Evolutionary conservation across 768 basidiomycete genomes (phyloP).

Genomic region (Kwoniella bestiolae): DNA sequence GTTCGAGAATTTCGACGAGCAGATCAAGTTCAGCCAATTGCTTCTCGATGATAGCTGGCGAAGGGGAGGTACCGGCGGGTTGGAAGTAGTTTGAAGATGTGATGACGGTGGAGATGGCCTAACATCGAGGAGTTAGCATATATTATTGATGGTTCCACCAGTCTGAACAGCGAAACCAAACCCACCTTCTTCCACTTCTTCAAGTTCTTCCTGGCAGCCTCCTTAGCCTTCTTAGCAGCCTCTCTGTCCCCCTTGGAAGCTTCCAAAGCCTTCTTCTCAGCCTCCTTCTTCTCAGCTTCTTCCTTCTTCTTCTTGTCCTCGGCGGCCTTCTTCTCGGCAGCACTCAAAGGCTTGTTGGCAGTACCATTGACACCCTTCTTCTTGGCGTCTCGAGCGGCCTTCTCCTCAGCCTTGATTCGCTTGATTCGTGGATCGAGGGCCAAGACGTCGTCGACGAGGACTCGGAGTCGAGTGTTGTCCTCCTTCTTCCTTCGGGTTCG

Average conservation of each 20-base stretch:
- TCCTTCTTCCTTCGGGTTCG: slow-evolving; percentile 96
- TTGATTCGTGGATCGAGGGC: slow-evolving; percentile 90
- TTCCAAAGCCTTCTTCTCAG: slow-evolving; percentile 64
- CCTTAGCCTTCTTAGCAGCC: slow-evolving; percentile 71
- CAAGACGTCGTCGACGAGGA: slow-evolving; percentile 82
- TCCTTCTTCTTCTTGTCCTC: slow-evolving; percentile 62
- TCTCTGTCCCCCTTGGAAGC: slow-evolving; percentile 56
- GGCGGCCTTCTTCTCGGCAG: slow-evolving; percentile 61
- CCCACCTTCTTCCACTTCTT: slow-evolving; percentile 71
- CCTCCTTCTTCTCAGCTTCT: slow-evolving; percentile 71
- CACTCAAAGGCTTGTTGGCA: slow-evolving; percentile 56
- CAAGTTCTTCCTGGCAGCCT: slow-evolving; percentile 62
- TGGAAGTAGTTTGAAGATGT: slow-evolving; percentile 60
- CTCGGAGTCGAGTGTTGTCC: slow-evolving; percentile 85
- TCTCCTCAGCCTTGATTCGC: slow-evolving; percentile 94
- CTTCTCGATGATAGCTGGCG: slow-evolving; percentile 58
- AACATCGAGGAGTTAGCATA: neutral
- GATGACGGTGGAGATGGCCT: slow-evolving; percentile 59
- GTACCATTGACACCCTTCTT: slow-evolving; percentile 63
- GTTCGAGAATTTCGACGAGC: slow-evolving; percentile 57
- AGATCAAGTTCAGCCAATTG: slow-evolving; percentile 59
- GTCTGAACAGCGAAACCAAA: no score
- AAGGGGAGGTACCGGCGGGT: slow-evolving; percentile 54
- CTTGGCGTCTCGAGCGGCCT: slow-evolving; percentile 89
- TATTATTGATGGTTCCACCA: neutral